Conservation (phyloP, 805 yeast species). For the Yarrowia sp. region DNA sequence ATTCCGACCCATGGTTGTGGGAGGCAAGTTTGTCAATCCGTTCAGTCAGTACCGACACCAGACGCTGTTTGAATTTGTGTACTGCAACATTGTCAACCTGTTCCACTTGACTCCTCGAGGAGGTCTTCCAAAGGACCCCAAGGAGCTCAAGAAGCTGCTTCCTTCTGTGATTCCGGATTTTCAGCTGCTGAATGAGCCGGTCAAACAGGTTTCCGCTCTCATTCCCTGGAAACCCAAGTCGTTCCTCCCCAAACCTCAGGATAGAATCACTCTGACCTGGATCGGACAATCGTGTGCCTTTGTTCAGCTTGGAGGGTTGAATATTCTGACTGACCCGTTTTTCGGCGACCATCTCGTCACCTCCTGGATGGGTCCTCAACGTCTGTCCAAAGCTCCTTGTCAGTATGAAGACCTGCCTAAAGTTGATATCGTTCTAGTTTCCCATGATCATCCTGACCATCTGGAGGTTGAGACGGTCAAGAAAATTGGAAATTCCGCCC, state of each 20-base stretch:
- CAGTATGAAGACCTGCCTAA: conserved; percentile 57
- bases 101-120: conserved; percentile 61
- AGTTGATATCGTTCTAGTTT: conserved; percentile 73
- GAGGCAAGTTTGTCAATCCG: conserved; percentile 86
- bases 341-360: conserved; percentile 64
- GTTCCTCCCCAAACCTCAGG: conserved; percentile 29
- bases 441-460: conserved; percentile 96
- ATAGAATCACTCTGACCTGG: conserved; percentile 75
- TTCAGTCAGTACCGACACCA: conserved; percentile 87
- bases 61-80: conserved; percentile 79
- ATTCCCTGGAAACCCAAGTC: conserved; percentile 34
- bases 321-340: conserved; percentile 82
- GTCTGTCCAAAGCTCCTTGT: conserved; percentile 80
- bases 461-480: conserved; percentile 62
- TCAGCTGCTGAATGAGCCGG: conserved; percentile 42
- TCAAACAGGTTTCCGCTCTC: conserved; percentile 30
- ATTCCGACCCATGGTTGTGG: conserved; percentile 51
- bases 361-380: conserved; percentile 70
- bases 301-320: conserved; percentile 67
- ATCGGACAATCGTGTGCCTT: conserved; percentile 87
- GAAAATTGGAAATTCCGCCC: conserved; percentile 54
- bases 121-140: conserved; percentile 50
- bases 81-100: conserved; percentile 68
- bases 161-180: conserved; percentile 61
- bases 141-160: conserved; percentile 53